These are phyloP conservation scores for Coemansia sp. DNA, from an alignment of 192 early-diverging fungal genomes.

Conservation along the genomic window DNA sequence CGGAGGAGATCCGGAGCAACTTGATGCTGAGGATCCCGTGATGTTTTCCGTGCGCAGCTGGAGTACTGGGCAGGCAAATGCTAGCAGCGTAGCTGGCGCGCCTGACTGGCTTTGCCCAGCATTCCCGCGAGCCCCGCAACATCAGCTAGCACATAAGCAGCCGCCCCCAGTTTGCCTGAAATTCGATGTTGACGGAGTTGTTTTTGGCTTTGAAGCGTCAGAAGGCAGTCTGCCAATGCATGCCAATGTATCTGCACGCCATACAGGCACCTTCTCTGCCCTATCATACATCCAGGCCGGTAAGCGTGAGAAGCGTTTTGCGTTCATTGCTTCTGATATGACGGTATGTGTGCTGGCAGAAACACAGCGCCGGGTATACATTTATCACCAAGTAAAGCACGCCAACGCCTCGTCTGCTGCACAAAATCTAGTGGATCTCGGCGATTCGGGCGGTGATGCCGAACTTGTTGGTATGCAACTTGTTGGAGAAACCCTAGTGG, in stretches of 20 bases:
- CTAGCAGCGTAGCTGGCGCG: slow-evolving; percentile 53
- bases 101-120: slow-evolving; percentile 65
- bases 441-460: slow-evolving; percentile 8
- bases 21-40: slow-evolving; percentile 21
- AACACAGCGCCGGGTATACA: slow-evolving; percentile 41
- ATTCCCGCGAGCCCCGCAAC: slow-evolving; percentile 22
- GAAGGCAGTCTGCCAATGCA: slow-evolving; percentile 6
- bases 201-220: slow-evolving; percentile 53
- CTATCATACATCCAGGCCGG: slow-evolving; percentile 73
- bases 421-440: slow-evolving; percentile 47
- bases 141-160: not conserved
- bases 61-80: slow-evolving; percentile 35
- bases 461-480: slow-evolving; percentile 45
- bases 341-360: slow-evolving; percentile 43
- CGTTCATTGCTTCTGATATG: slow-evolving; percentile 58
- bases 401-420: slow-evolving; percentile 13
- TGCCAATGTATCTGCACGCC: slow-evolving; percentile 22
- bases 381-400: slow-evolving; percentile 31
- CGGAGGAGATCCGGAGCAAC: slow-evolving; percentile 26
- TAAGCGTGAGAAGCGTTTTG: slow-evolving; percentile 68
- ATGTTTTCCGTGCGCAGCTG: slow-evolving; percentile 48
- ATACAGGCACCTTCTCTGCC: slow-evolving; percentile 65
- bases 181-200: slow-evolving; percentile 69
- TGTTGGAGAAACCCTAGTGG: slow-evolving; percentile 14
- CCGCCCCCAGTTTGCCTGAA: slow-evolving; percentile 63